These are phyloP conservation scores for Eucalyptus globulus DNA, from an alignment of 345 rosid species.

Conservation along the genomic window DNA sequence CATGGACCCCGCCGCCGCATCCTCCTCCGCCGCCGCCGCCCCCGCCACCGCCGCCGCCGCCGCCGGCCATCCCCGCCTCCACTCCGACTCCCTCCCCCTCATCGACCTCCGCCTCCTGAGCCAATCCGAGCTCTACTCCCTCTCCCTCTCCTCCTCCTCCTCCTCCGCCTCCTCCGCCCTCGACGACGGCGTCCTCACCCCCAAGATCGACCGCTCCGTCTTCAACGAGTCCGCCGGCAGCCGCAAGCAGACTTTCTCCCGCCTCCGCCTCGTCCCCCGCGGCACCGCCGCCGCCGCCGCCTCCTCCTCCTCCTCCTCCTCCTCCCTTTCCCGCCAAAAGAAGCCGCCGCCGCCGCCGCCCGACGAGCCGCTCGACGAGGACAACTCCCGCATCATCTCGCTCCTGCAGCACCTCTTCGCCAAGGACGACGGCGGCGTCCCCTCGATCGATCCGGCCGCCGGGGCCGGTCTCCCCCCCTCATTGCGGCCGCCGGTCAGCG, in stretches of 20 bases:
- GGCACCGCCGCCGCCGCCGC: conserved; percentile 2
- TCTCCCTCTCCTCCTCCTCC: conserved; percentile 23
- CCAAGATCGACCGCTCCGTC: conserved; percentile 76
- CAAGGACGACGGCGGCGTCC: neutral
- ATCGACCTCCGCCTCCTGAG: conserved; percentile 58
- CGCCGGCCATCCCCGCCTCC: conserved; percentile 16
- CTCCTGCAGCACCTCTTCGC: conserved; percentile 52
- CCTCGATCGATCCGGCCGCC: neutral
- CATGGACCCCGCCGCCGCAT: conserved; percentile 21
- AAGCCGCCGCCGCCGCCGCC: neutral
- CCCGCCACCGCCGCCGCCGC: neutral
- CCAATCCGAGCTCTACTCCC: conserved; percentile 41
- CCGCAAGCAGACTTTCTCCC: conserved; percentile 85
- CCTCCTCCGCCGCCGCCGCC: neutral
- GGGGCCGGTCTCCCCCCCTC: conserved; percentile 7
- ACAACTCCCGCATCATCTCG: conserved; percentile 27
- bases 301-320: neutral
- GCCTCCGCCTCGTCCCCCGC: conserved; percentile 74
- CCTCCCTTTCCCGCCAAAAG: neutral
- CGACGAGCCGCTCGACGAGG: conserved; percentile 25
- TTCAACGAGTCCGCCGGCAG: conserved; percentile 97
- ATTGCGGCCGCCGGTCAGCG: conserved; percentile 22
- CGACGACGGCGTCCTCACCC: conserved; percentile 35
- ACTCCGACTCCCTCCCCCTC: conserved; percentile 33
- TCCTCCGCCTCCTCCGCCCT: conserved; percentile 15